phyloP scores from a whole-genome alignment of 2,329 filamentous ascomycete species.

The Didymella segeticola region DNA sequence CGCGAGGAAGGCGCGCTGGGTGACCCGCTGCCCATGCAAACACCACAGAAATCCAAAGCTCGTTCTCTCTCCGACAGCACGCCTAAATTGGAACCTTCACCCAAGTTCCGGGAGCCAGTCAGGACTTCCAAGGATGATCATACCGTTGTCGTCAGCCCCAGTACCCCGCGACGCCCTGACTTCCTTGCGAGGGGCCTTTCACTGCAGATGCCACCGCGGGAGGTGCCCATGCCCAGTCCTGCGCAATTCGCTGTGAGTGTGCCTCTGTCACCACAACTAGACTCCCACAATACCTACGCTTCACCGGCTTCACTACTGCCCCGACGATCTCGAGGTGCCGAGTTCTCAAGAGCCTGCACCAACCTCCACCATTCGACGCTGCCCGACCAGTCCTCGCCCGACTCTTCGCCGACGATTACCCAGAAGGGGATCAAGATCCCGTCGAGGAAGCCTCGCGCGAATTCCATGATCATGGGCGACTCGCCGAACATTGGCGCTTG shows the following conservation, averaged over 20 bases:
- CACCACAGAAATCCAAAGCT: conserved; percentile 49
- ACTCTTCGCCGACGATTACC: conserved; percentile 86
- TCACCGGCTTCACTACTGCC: conserved; percentile 89
- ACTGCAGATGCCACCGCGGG: conserved; percentile 70
- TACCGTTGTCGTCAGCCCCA: conserved; percentile 49
- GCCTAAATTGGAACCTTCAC: conserved; percentile 54
- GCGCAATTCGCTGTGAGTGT: conserved; percentile 63
- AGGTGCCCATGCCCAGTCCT: conserved; percentile 54
- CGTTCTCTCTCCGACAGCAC: conserved; percentile 55
- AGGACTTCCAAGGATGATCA: conserved; percentile 55
- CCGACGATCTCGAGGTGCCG: conserved; percentile 84
- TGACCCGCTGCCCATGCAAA: conserved; percentile 23
- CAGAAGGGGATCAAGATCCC: conserved; percentile 70
- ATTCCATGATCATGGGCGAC: conserved; percentile 58
- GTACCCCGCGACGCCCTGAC: conserved; percentile 73
- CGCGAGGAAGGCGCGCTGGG: conserved; percentile 27
- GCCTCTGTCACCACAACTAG: conserved; percentile 84
- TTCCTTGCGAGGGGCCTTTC: conserved; percentile 70
- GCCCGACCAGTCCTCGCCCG: conserved; percentile 84
- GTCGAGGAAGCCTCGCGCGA: conserved; percentile 55
- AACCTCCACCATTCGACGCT: conserved; percentile 95
- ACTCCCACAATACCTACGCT: conserved; percentile 82
- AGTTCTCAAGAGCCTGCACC: conserved; percentile 92
- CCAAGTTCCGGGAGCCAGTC: conserved; percentile 52
- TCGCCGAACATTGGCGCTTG: conserved; percentile 73